Base-by-base conservation (phyloP, 768 basidiomycete genomes). In the Phanerodontia chrysosporium region DNA sequence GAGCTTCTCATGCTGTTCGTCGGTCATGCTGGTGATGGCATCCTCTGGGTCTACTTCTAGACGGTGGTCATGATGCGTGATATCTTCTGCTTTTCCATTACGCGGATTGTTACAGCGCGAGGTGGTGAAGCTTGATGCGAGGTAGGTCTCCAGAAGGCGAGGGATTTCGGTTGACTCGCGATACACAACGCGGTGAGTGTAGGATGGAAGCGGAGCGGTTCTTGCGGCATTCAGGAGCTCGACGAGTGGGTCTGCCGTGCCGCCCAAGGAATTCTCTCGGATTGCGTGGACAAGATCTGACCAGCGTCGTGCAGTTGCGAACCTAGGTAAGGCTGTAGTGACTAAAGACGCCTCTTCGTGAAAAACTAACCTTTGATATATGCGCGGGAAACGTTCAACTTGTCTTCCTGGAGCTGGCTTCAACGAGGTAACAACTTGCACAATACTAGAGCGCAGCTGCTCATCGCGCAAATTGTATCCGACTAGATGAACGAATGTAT, bases 391-490 rank as follows among this genome's bases (percentile, higher is more conserved):
- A 28, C 12, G 32, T n/a, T 27, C 18, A n/a, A 36, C 36, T 14
- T 45, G 25, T 27, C 18, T 21, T n/a, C 30, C 24, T 30, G 52
- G 24, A 39, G n/a, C 5, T 4, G 10, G 49, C 21, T 25, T 63
- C 32, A 75, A 49, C 3, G 66, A 66, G 39, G 45, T 63, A 10
- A 74, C 51, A 6, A 59, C 62, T 25, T n/a, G 45, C 1, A 45
- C 49, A 13, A 74, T 69, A 10, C 48, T 35, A 8, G 13, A 46
- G n/a, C 67, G 62, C 6, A 72, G 51, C 1, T 25, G 10, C 0
- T 0, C 16, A 22, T 58, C 45, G 9, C 32, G 39, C 14, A 69
- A 55, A 45, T 80, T 79, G 59, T 74, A 71, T 2, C 66, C 76
- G 52, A 76, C 74, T 51, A n/a, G 9, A n/a, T 75, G 57, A 3